Evolutionary conservation across 2,329 filamentous ascomycete genomes (phyloP).

Genomic region (Hortaea sp.): DNA sequence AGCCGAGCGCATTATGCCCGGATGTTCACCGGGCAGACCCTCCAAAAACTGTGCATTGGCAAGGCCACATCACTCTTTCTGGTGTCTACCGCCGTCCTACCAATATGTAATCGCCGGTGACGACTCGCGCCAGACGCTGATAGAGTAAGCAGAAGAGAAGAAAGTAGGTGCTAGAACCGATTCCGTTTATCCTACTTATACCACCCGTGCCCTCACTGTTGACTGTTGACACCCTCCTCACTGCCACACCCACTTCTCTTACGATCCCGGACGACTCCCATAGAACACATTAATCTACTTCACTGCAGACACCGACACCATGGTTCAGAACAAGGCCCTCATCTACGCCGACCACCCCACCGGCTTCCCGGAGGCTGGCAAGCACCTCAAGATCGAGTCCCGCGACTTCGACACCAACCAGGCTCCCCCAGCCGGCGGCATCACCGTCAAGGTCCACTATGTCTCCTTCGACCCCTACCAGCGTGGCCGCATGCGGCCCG

Average conservation of each 20-base stretch:
- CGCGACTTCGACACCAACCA: slow-evolving; percentile 58
- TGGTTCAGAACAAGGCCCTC: slow-evolving; percentile 62
- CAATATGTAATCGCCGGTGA: no score
- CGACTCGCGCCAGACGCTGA: no score
- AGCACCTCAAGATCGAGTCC: slow-evolving; percentile 60
- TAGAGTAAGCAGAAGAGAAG: no score
- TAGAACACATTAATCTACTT: slow-evolving; percentile 1
- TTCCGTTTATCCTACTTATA: background rate
- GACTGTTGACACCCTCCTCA: background rate
- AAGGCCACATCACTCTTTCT: no score
- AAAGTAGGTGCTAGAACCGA: background rate
- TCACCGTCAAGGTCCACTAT: slow-evolving; percentile 61
- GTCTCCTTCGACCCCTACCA: slow-evolving; percentile 77
- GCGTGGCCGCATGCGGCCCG: slow-evolving; percentile 64
- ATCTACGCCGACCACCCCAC: slow-evolving; percentile 61
- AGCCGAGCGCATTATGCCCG: no score
- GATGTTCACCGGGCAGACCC: no score
- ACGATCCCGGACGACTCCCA: background rate
- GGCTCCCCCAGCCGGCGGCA: slow-evolving; percentile 51
- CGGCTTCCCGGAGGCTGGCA: slow-evolving; percentile 57
- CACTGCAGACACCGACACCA: slow-evolving; percentile 17
- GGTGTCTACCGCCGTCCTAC: no score
- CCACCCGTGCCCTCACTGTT: background rate
- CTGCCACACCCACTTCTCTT: background rate
- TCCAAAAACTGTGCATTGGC: no score